Evolutionary conservation across 208 protist species (phyloP).

Genomic region (Tetramitus jugosus): DNA sequence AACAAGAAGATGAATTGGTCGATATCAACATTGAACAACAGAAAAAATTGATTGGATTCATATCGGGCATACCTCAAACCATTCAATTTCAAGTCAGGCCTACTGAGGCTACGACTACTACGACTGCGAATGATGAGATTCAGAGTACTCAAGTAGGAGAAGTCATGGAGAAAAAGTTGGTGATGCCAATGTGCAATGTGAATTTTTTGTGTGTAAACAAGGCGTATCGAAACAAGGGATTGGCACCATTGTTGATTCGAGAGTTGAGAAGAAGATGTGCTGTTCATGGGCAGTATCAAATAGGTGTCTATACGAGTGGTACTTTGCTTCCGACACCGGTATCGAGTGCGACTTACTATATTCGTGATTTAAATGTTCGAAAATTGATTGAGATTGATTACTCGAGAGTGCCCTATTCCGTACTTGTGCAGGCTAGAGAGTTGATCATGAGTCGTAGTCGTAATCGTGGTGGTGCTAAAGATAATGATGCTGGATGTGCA

Average conservation of each 20-base stretch:
- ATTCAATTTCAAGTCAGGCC: no score
- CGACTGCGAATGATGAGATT: no score
- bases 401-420: slow-evolving; percentile 57
- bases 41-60: slow-evolving; percentile 74
- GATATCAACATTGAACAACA: slow-evolving; percentile 65
- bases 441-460: no score
- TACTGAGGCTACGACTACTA: no score
- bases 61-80: slow-evolving; percentile 61
- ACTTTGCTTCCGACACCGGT: slow-evolving; percentile 89
- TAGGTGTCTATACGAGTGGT: slow-evolving; percentile 96
- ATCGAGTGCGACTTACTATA: slow-evolving; percentile 80
- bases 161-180: slow-evolving; percentile 65
- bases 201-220: slow-evolving; percentile 99
- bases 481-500: no score
- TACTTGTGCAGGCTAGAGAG: no score
- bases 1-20: slow-evolving; percentile 87
- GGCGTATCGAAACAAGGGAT: slow-evolving; percentile 83
- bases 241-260: slow-evolving; percentile 97
- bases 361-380: slow-evolving; percentile 93
- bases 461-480: no score
- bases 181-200: no score
- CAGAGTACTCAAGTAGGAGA: background rate
- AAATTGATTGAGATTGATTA: slow-evolving; percentile 86
- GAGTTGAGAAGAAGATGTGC: slow-evolving; percentile 98
- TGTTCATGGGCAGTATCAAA: slow-evolving; percentile 76